Evolutionary conservation across 208 protist genomes (phyloP).

Genomic region (Lotmaria passim): DNA sequence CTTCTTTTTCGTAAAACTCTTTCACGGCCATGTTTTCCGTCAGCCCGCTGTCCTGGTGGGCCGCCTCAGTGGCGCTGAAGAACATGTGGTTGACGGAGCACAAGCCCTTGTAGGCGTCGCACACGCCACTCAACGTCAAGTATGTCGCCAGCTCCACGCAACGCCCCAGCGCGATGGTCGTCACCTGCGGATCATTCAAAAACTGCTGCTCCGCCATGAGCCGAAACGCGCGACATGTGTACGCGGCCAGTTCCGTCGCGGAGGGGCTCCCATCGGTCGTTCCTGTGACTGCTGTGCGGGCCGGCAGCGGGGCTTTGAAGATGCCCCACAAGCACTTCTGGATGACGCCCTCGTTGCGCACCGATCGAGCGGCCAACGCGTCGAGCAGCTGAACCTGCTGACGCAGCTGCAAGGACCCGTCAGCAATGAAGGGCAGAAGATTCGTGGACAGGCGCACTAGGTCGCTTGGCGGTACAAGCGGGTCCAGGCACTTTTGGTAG

Average conservation of each 20-base stretch:
- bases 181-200: conserved; percentile 68
- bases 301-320: conserved; percentile 49
- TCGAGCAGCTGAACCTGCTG: conserved; percentile 36
- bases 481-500: conserved; percentile 20
- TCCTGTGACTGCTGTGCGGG: neutral
- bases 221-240: conserved; percentile 59
- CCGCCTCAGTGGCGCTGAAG: conserved; percentile 78
- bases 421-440: conserved; percentile 24
- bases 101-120: conserved; percentile 57
- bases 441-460: conserved; percentile 14
- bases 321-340: conserved; percentile 66
- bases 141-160: conserved; percentile 66
- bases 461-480: conserved; percentile 16
- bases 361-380: conserved; percentile 30
- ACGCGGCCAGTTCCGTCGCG: conserved; percentile 34
- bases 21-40: conserved; percentile 27
- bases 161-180: conserved; percentile 65
- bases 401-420: conserved; percentile 12
- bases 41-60: conserved; percentile 44
- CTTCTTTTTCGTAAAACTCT: conserved; percentile 27
- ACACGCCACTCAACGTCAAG: conserved; percentile 47
- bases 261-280: neutral
- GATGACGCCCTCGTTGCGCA: conserved; percentile 75
- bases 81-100: conserved; percentile 49
- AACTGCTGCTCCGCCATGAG: conserved; percentile 57